A percentile compares a stretch with the other conserved stretches of the same genome.
phyloP scores from a whole-genome alignment of 75 land plant genomes.

The Picea sitchensis region DNA sequence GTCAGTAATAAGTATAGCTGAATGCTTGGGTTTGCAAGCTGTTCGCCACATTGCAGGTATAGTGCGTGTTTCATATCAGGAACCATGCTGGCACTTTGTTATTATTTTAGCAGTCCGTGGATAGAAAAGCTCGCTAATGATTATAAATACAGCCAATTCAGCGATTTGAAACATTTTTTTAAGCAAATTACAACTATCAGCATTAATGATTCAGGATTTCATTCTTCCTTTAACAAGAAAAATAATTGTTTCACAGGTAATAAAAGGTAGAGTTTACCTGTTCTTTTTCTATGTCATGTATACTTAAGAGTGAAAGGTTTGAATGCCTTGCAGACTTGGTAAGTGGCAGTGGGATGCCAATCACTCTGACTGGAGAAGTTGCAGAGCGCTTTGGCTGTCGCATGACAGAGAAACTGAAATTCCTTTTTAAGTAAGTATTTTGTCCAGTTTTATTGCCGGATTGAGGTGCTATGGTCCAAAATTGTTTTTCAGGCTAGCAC shows the following conservation, averaged over 20 bases:
- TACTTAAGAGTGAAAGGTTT: background rate
- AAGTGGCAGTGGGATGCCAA: background rate
- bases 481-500: background rate
- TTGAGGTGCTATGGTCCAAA: background rate
- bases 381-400: slow-evolving; percentile 73
- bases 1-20: background rate
- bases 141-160: background rate
- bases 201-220: background rate
- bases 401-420: slow-evolving; percentile 60
- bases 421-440: slow-evolving; percentile 67
- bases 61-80: background rate
- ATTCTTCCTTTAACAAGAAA: background rate
- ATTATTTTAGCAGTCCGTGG: background rate
- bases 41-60: background rate
- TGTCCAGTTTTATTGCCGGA: background rate
- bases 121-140: background rate
- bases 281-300: background rate
- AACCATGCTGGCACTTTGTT: background rate
- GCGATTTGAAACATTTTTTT: background rate
- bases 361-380: slow-evolving; percentile 42
- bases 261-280: background rate
- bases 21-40: background rate
- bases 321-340: slow-evolving; percentile 16
- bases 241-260: background rate
- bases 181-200: background rate